Evolutionary conservation across 2,329 filamentous ascomycete species (phyloP).

Genomic region (Diaporthe sp.): DNA sequence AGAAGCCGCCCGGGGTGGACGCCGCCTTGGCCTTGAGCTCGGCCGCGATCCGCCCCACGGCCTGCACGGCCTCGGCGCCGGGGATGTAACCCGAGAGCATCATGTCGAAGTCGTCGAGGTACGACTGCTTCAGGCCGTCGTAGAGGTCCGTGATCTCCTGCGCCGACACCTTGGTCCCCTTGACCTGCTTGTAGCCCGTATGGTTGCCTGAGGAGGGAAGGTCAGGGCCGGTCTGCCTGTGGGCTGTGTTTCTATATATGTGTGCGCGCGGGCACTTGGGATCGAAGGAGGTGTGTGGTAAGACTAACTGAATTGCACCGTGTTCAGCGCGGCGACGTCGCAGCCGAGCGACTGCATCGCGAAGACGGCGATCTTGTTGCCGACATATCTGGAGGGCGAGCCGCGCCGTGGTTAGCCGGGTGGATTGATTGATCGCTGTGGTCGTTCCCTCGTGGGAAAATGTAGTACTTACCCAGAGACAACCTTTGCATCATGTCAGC

Average conservation of each 20-base stretch:
- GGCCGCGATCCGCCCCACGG: conserved; percentile 84
- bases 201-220: conserved; percentile 78
- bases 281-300: background rate
- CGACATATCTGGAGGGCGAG: conserved; percentile 81
- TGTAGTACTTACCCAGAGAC: conserved; percentile 52
- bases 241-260: background rate
- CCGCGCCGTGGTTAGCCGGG: conserved; percentile 29
- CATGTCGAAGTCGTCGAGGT: conserved; percentile 91
- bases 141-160: conserved; percentile 87
- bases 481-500: conserved; percentile 47
- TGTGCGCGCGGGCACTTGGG: background rate
- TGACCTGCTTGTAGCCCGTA: conserved; percentile 90
- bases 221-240: background rate
- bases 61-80: conserved; percentile 83
- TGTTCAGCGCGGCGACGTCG: conserved; percentile 94
- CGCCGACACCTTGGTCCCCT: conserved; percentile 83
- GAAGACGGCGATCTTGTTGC: conserved; percentile 96
- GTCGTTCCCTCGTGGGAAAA: background rate
- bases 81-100: conserved; percentile 96
- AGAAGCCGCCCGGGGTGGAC: conserved; percentile 79
- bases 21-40: conserved; percentile 78
- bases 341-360: conserved; percentile 94
- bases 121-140: conserved; percentile 82
- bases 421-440: background rate
- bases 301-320: conserved; percentile 91